Evolutionary conservation across 768 basidiomycete species (phyloP).

Genomic region (Arthromyces matolae): DNA sequence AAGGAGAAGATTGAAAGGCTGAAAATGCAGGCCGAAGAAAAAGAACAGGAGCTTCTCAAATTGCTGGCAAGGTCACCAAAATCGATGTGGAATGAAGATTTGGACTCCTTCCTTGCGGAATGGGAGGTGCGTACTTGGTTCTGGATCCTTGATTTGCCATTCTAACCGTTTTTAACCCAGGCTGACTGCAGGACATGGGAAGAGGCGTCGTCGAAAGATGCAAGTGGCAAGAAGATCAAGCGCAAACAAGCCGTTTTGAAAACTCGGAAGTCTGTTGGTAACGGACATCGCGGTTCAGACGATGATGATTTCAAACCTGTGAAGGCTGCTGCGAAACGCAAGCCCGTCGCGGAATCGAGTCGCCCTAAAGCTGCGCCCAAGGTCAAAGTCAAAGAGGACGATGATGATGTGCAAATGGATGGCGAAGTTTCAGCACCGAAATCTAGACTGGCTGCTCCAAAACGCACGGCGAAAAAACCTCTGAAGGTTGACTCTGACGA

Average conservation of each 20-base stretch:
- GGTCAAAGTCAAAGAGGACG: slow-evolving; percentile 25
- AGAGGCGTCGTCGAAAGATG: slow-evolving; percentile 35
- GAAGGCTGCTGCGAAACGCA: slow-evolving; percentile 42
- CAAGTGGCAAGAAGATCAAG: slow-evolving; percentile 46
- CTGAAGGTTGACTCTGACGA: slow-evolving; percentile 17
- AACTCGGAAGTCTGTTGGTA: slow-evolving; percentile 48
- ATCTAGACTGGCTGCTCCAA: slow-evolving; percentile 10
- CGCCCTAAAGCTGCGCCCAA: slow-evolving; percentile 25
- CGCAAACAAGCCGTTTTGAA: slow-evolving; percentile 43
- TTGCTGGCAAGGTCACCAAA: slow-evolving; percentile 77
- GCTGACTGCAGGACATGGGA: slow-evolving; percentile 46
- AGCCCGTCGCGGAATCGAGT: slow-evolving; percentile 28
- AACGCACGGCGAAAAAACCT: slow-evolving; percentile 20
- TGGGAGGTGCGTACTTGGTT: slow-evolving; percentile 66
- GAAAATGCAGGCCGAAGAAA: slow-evolving; percentile 70
- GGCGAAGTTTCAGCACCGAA: slow-evolving; percentile 16
- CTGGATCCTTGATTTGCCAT: background rate
- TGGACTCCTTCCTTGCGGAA: slow-evolving; percentile 76
- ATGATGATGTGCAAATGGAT: slow-evolving; percentile 24
- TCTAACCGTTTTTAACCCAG: slow-evolving; percentile 19
- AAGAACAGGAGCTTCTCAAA: slow-evolving; percentile 74
- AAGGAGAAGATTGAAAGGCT: slow-evolving; percentile 94
- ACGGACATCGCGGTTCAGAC: slow-evolving; percentile 27
- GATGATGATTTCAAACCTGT: slow-evolving; percentile 48
- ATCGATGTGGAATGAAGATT: slow-evolving; percentile 86